Base-by-base conservation (phyloP, 371 early-diverging fungal species). In the Actinomortierella wolfii region DNA sequence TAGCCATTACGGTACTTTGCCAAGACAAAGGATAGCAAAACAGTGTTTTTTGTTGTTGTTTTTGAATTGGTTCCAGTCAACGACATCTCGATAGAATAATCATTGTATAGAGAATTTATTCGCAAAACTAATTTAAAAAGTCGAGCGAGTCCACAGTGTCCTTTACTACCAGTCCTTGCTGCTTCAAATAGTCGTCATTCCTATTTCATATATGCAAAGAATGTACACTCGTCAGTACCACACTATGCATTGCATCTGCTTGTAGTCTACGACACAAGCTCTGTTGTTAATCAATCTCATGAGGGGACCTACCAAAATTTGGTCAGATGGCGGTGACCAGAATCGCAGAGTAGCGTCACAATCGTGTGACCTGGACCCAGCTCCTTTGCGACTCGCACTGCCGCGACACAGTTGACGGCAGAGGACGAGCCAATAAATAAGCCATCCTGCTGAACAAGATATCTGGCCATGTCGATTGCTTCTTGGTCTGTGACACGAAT, bases 351-450 rank as follows among this genome's bases (percentile, higher is more conserved):
- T 7, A 94, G 57, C 0, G 95, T 94, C n/a, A 94, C 91, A 43
- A 94, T 83, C 14, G 88, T 87, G 65, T 90, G 87, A 3, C 92
- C 93, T 0, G 91, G 91, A 0, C 91, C 91, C 20, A 93, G 77
- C 41, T 79, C 58, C 15, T 84, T 79, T 17, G 94, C 94, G 8
- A 86, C 78, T 34, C 89, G 77, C 11, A 91, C 86, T 11, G 95
- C 94, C 4, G 94, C 97, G 0, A 95, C 96, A 64, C 92, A 91
- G 65, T 98, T 96, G 42, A 98, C 90, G 0, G 96, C 92, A 0
- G 95, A 92, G 15, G 95, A 94, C 54, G 91, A 90, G 20, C 98
- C 98, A 6, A 97, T 71, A 70, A 97, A 97, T 25, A 97, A 66
- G 57, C 89, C 98, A 62, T 98, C 98, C 50, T 91, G 79, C 17